Conservation (phyloP, 345 rosid genomes). For the Dimocarpus longan region DNA sequence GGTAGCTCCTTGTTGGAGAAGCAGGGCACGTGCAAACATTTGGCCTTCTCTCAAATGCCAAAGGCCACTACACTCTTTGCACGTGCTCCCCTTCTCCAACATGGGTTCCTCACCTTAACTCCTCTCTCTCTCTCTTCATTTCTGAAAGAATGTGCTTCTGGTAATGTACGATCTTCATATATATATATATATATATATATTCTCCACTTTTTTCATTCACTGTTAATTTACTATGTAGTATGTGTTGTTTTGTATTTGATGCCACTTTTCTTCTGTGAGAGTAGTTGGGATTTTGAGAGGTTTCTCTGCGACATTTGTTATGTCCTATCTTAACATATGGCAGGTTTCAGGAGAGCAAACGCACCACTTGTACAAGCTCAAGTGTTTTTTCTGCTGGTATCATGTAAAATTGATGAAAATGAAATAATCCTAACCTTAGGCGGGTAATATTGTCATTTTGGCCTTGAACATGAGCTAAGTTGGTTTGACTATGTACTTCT, state of each 20-base stretch:
- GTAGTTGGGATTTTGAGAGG: not conserved
- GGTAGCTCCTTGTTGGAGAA: constrained; percentile 89
- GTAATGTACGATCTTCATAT: not conserved
- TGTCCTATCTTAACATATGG: not conserved
- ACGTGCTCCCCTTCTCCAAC: constrained; percentile 99
- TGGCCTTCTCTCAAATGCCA: not conserved
- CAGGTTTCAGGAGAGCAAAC: not conserved
- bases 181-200: too few relatives aligned
- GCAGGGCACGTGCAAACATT: constrained; percentile 99
- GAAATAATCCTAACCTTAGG: not conserved
- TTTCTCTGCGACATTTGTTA: not conserved
- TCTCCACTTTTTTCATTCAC: not conserved
- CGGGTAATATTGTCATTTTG: not conserved
- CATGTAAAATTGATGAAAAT: not conserved
- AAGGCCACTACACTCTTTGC: constrained; percentile 38
- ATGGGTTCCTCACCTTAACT: constrained; percentile 50
- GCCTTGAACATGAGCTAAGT: not conserved
- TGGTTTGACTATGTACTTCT: not conserved
- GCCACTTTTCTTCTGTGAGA: not conserved
- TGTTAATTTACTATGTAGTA: too few relatives aligned
- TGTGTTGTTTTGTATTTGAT: not conserved
- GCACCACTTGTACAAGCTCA: not conserved
- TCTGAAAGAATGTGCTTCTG: not conserved
- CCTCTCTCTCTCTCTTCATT: constrained; percentile 1
- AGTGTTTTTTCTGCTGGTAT: not conserved